These are phyloP conservation scores for Bonnemaisonia californica DNA, from an alignment of 31 red algal genomes.

Conservation along the genomic window DNA sequence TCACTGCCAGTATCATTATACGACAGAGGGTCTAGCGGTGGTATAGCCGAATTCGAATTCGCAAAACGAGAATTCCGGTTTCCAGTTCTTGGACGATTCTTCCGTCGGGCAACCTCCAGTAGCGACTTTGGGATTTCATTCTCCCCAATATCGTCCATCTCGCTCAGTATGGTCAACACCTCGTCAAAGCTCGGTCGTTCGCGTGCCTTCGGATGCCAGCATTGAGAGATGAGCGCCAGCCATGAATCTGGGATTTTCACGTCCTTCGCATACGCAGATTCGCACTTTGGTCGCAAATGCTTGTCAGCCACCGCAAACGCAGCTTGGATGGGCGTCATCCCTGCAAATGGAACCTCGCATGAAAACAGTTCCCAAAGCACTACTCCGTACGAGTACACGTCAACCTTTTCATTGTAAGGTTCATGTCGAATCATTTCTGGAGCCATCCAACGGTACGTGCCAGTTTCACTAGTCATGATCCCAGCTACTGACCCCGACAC, in stretches of 20 bases:
- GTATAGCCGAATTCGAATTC: too few species aligned
- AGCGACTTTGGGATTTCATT: slow-evolving; percentile 52
- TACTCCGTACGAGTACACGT: slow-evolving; percentile 95
- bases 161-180: slow-evolving; percentile 71
- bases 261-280: slow-evolving; percentile 64
- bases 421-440: slow-evolving; percentile 99
- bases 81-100: background rate
- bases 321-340: slow-evolving; percentile 94
- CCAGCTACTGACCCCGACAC: slow-evolving; percentile 74
- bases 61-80: too few species aligned
- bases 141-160: slow-evolving; percentile 70
- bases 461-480: slow-evolving; percentile 97
- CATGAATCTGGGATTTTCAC: slow-evolving; percentile 75
- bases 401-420: slow-evolving; percentile 93
- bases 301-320: slow-evolving; percentile 99
- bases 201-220: slow-evolving; percentile 78
- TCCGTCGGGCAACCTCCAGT: background rate
- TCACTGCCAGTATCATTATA: background rate
- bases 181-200: slow-evolving; percentile 73
- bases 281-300: slow-evolving; percentile 75
- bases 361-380: slow-evolving; percentile 98
- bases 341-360: slow-evolving; percentile 93
- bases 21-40: too few species aligned
- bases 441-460: slow-evolving; percentile 98
- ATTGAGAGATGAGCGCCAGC: slow-evolving; percentile 69